A percentile compares a stretch with the other conserved stretches of the same genome.
phyloP scores from a whole-genome alignment of 1,139 yeast species.

The Sugiyamaella xylanicola region DNA sequence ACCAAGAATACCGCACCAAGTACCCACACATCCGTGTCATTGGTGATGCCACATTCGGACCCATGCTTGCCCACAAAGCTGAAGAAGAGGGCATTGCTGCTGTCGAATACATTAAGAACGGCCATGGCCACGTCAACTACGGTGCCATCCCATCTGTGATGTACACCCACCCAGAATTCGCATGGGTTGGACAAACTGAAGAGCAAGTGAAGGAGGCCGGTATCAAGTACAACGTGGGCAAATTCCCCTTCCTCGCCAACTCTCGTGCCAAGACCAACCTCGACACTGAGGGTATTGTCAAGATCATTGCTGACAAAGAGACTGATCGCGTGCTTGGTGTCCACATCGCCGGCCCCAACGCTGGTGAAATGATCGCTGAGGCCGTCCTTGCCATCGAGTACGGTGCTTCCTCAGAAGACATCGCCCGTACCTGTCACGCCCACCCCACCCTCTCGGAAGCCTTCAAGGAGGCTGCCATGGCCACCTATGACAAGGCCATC shows the following conservation, averaged over 20 bases:
- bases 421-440: constrained; percentile 97
- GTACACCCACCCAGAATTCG: constrained; percentile 99
- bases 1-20: constrained; percentile 90
- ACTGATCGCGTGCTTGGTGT: constrained; percentile 96
- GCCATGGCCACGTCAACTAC: constrained; percentile 98
- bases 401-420: constrained; percentile 98
- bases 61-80: constrained; percentile 99
- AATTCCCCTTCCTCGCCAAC: constrained; percentile 98
- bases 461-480: constrained; percentile 96
- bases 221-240: constrained; percentile 88
- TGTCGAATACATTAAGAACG: constrained; percentile 87
- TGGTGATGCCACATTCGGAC: constrained; percentile 98
- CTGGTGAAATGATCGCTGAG: constrained; percentile 99
- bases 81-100: constrained; percentile 99
- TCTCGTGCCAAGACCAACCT: constrained; percentile 98
- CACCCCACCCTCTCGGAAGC: constrained; percentile 99
- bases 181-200: constrained; percentile 98
- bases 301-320: constrained; percentile 93
- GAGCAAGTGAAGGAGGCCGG: constrained; percentile 95
- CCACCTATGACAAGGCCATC: constrained; percentile 87
- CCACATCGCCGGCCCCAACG: constrained; percentile 96
- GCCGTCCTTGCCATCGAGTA: constrained; percentile 97
- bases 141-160: constrained; percentile 96
- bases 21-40: constrained; percentile 92
- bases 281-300: constrained; percentile 97